These are phyloP conservation scores for Emmonsiellopsis sp. DNA, from an alignment of 2,329 filamentous ascomycete genomes.

Conservation along the genomic window DNA sequence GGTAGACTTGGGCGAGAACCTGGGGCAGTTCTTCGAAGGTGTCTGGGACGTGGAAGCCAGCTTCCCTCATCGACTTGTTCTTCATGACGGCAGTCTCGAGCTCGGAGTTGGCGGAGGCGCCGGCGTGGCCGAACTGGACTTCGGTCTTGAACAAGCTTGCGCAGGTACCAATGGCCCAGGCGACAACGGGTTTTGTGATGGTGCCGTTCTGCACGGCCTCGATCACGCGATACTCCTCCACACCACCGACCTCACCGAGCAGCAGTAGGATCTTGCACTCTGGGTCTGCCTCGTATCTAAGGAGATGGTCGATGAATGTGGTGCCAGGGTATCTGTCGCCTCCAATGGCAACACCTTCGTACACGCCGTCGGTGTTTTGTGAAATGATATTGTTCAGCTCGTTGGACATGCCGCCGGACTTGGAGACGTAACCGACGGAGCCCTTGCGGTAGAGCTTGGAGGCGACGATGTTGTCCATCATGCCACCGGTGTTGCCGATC, in stretches of 20 bases:
- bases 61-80: slow-evolving; percentile 95
- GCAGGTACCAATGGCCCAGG: slow-evolving; percentile 98
- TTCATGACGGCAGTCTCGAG: slow-evolving; percentile 94
- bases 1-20: slow-evolving; percentile 70
- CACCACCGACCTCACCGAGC: slow-evolving; percentile 96
- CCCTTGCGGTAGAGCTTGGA: slow-evolving; percentile 99
- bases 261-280: slow-evolving; percentile 96
- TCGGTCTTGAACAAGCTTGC: slow-evolving; percentile 99
- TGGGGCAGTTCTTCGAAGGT: slow-evolving; percentile 93
- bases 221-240: slow-evolving; percentile 99
- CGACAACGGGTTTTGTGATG: slow-evolving; percentile 97
- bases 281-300: slow-evolving; percentile 92
- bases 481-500: slow-evolving; percentile 99
- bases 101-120: slow-evolving; percentile 97
- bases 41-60: slow-evolving; percentile 86
- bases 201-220: slow-evolving; percentile 89
- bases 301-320: slow-evolving; percentile 97
- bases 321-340: slow-evolving; percentile 98
- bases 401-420: slow-evolving; percentile 99
- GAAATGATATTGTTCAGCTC: slow-evolving; percentile 99
- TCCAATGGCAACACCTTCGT: slow-evolving; percentile 98
- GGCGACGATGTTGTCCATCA: slow-evolving; percentile 99
- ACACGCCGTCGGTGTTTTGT: slow-evolving; percentile 92
- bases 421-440: slow-evolving; percentile 98
- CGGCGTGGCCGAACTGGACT: slow-evolving; percentile 98